Evolutionary conservation across 2,329 filamentous ascomycete genomes (phyloP), one percentile per base, ranked within the genome.

Genomic region (Cadophora sp.): DNA sequence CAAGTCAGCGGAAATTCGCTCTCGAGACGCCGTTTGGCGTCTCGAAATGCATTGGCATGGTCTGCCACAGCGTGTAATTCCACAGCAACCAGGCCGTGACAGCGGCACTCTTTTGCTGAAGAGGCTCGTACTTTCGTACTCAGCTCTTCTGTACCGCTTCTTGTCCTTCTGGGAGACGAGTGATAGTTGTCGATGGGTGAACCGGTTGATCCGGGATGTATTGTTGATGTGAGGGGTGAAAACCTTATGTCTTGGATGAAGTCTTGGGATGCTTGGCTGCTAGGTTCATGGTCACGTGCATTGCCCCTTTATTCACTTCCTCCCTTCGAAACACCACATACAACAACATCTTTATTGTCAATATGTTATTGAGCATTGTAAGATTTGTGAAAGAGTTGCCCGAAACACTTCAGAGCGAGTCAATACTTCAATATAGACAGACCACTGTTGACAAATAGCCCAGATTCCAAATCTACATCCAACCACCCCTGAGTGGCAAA

Each of bases 1-100:
- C 67, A 69, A 69, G 67, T 24, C 41, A 18, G 48, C 64, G 61
- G 64, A 69, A 62, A 62, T 51, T 33, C 27, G 43, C 11, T 59
- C 55, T 36, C 56, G 66, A 64, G 66, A 67, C 66, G 27, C 51
- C 62, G 50, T 65, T 53, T 58, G 51, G 62, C 59, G 66, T 67
- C 45, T 48, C 56, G 20, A 59, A 65, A 65, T 65, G 11, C 30
- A 33, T 53, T 53, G 50, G 47, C 36, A 39, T 39, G 6, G 11
- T 39, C 36, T 39, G 8, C 36, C 47, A 50, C 20, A 50, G n/a
- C 20, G 47, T 50, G 47, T 50, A 50, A 50, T 50, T 50, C 47
- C 47, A 27, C 47, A 48, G 45, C n/a, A 48, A 50, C 47, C 2
- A 50, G 8, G 9, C 8, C 22, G 22, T 24, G 9, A 24, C 20